Evolutionary conservation across 306 rosid species (phyloP).

Genomic region (Quercus aquifolioides): DNA sequence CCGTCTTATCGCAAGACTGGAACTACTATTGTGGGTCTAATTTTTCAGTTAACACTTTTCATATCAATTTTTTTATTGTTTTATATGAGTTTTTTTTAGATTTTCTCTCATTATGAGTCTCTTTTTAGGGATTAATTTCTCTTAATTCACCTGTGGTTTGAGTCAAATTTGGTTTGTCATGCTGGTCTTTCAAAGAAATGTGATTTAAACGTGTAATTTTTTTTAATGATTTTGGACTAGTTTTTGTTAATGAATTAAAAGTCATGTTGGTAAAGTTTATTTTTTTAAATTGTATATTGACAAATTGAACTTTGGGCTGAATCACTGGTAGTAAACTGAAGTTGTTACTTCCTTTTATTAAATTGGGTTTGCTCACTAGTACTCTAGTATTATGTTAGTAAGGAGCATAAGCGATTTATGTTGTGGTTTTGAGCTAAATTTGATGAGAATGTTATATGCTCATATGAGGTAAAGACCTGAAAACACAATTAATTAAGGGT

Average conservation of each 20-base stretch:
- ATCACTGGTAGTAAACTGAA: too few relatives aligned
- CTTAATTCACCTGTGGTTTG: too few relatives aligned
- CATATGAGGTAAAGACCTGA: not conserved
- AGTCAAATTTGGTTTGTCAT: too few relatives aligned
- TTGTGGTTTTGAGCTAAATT: not conserved
- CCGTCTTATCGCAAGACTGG: conserved; percentile 51
- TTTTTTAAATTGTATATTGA: too few relatives aligned
- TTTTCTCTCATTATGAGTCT: too few relatives aligned
- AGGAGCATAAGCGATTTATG: not conserved
- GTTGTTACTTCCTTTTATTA: not conserved
- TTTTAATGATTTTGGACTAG: too few relatives aligned
- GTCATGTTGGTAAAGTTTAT: not conserved
- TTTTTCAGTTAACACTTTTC: not conserved
- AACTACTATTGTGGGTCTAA: conserved; percentile 58
- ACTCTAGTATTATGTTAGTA: not conserved
- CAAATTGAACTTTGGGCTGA: too few relatives aligned
- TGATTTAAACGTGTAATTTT: too few relatives aligned
- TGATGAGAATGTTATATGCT: not conserved
- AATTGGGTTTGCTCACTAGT: not conserved
- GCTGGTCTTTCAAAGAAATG: too few relatives aligned
- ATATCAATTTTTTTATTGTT: not conserved
- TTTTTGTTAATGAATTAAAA: not conserved
- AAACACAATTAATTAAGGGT: not conserved
- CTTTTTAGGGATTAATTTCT: too few relatives aligned
- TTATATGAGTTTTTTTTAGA: too few relatives aligned